These are phyloP conservation scores for Trichoderma aggressivum DNA, from an alignment of 2,329 filamentous ascomycete species.

Conservation along the genomic window DNA sequence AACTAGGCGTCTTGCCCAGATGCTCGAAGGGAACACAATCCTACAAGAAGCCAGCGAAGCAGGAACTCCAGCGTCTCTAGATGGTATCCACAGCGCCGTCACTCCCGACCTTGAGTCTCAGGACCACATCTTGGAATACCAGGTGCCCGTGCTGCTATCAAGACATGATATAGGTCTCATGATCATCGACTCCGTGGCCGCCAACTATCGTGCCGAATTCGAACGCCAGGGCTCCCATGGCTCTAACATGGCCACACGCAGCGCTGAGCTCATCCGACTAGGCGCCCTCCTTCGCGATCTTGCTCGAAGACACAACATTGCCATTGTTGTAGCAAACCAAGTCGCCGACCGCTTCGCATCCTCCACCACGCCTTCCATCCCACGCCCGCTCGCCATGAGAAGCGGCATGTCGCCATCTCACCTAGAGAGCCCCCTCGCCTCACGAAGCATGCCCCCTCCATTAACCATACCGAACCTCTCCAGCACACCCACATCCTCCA, in stretches of 20 bases:
- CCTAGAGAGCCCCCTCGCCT: conserved; percentile 48
- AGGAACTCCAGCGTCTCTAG: conserved; percentile 56
- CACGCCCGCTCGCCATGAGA: neutral
- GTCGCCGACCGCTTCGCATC: conserved; percentile 78
- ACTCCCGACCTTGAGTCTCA: conserved; percentile 90
- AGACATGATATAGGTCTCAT: conserved; percentile 76
- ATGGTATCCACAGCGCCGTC: conserved; percentile 73
- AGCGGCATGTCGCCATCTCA: neutral
- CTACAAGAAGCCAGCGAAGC: conserved; percentile 41
- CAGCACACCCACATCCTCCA: conserved; percentile 40
- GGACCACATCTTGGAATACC: conserved; percentile 90
- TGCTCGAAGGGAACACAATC: conserved; percentile 64
- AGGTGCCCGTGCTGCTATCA: conserved; percentile 79
- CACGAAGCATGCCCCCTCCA: conserved; percentile 38
- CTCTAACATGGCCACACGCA: conserved; percentile 69
- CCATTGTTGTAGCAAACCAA: conserved; percentile 91
- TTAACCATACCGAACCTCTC: conserved; percentile 29
- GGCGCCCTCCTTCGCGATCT: conserved; percentile 73
- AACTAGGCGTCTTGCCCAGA: conserved; percentile 75
- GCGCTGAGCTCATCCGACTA: conserved; percentile 71
- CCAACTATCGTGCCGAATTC: conserved; percentile 93
- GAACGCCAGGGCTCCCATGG: conserved; percentile 52
- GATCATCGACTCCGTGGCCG: conserved; percentile 86
- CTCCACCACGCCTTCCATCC: conserved; percentile 10
- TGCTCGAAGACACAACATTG: conserved; percentile 70